Conservation (phyloP, 345 rosid genomes). For the Moricandia moricandioides region DNA sequence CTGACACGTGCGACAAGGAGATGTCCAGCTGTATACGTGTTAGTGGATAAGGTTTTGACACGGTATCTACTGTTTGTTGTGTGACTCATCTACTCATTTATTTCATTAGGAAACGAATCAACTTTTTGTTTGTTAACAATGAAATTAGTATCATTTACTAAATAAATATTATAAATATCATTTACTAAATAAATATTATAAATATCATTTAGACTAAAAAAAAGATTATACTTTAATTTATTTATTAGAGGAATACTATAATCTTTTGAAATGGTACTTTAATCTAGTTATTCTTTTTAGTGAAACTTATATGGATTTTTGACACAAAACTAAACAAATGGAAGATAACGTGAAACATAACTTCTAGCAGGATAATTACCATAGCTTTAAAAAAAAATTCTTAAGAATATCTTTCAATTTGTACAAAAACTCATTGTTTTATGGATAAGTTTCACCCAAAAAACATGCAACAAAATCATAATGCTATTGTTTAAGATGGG, state of each 20-base stretch:
- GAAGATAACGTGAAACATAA: background rate
- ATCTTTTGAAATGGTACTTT: background rate
- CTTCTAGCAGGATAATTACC: background rate
- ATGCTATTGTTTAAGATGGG: background rate
- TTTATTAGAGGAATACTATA: background rate
- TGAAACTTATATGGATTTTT: background rate
- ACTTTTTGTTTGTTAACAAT: background rate
- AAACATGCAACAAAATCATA: background rate
- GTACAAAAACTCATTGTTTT: background rate
- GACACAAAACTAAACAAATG: background rate
- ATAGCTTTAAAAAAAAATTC: too few relatives aligned
- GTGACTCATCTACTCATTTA: background rate
- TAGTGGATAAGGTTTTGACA: constrained; percentile 52
- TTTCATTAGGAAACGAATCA: background rate
- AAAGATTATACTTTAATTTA: too few relatives aligned
- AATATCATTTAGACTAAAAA: too few relatives aligned
- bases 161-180: too few relatives aligned
- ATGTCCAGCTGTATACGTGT: constrained; percentile 64
- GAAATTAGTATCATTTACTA: too few relatives aligned
- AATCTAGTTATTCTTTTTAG: background rate
- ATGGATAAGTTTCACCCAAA: background rate
- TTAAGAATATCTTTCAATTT: background rate
- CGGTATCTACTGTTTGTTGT: background rate
- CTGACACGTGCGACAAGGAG: constrained; percentile 63
- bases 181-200: too few relatives aligned